Conservation (phyloP, 78 protist species). For the Mantamonas sphyraenae region DNA sequence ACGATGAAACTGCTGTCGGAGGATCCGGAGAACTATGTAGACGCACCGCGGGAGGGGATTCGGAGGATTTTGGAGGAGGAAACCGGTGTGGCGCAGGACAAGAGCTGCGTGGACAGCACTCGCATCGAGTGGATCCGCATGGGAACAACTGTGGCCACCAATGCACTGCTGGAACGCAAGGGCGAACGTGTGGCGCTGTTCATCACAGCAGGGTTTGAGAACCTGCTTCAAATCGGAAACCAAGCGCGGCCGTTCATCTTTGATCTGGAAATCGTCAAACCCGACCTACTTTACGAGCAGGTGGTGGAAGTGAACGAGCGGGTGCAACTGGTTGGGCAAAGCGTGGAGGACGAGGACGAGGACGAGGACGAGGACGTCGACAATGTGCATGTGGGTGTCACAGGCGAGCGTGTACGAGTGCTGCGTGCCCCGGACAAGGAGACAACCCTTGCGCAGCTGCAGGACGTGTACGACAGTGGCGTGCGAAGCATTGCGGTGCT, state of each 20-base stretch:
- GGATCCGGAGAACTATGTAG: slow-evolving; percentile 80
- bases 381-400: not conserved
- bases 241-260: slow-evolving; percentile 81
- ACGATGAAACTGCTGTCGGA: slow-evolving; percentile 77
- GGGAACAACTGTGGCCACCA: slow-evolving; percentile 97
- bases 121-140: slow-evolving; percentile 67
- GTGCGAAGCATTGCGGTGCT: slow-evolving; percentile 66
- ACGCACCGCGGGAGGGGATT: slow-evolving; percentile 93
- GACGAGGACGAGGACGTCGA: not conserved
- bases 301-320: slow-evolving; percentile 72
- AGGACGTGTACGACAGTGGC: slow-evolving; percentile 43
- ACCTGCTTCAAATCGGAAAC: slow-evolving; percentile 71
- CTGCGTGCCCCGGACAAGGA: not conserved
- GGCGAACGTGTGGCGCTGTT: slow-evolving; percentile 68
- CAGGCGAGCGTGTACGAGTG: slow-evolving; percentile 19
- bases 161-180: slow-evolving; percentile 90
- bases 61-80: slow-evolving; percentile 49
- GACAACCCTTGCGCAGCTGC: slow-evolving; percentile 4
- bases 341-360: not conserved
- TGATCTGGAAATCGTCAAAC: slow-evolving; percentile 55
- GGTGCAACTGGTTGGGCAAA: not conserved
- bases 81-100: not conserved
- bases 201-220: slow-evolving; percentile 71
- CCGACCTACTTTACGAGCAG: slow-evolving; percentile 54
- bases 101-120: slow-evolving; percentile 23